A percentile compares a stretch with the other conserved stretches of the same genome.
Evolutionary conservation across 768 basidiomycete species (phyloP).

Genomic region (Tulasnella sp.): DNA sequence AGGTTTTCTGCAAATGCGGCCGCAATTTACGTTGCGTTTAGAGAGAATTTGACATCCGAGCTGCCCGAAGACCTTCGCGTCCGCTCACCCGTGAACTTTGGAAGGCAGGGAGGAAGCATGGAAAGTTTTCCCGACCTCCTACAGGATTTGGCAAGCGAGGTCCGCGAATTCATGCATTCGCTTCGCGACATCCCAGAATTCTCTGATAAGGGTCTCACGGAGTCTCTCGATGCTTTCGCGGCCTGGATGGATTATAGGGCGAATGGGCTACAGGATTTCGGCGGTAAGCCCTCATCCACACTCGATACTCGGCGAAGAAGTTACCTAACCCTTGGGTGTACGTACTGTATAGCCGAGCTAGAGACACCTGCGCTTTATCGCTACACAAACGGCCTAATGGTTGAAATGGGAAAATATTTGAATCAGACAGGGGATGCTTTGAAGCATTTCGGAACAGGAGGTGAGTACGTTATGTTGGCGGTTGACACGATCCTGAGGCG

Average conservation of each 20-base stretch:
- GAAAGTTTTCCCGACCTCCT: constrained; percentile 62
- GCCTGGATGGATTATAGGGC: constrained; percentile 73
- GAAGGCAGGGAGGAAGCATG: constrained; percentile 17
- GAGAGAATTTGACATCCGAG: constrained; percentile 32
- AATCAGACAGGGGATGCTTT: constrained; percentile 59
- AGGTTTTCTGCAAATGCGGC: constrained; percentile 70
- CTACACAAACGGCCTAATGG: constrained; percentile 56
- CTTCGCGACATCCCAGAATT: constrained; percentile 72
- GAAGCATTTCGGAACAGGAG: constrained; percentile 69
- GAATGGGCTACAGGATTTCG: constrained; percentile 57
- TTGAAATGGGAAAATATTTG: constrained; percentile 65
- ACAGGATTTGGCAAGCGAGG: constrained; percentile 51
- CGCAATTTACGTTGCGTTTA: constrained; percentile 56
- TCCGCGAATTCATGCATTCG: constrained; percentile 58
- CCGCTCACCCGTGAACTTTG: background rate
- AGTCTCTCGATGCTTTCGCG: constrained; percentile 57
- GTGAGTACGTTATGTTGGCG: constrained; percentile 29
- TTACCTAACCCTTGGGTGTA: no score
- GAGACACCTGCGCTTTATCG: constrained; percentile 61
- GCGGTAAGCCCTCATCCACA: constrained; percentile 34
- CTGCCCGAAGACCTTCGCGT: constrained; percentile 27
- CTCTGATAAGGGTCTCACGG: constrained; percentile 58
- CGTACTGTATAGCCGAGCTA: no score
- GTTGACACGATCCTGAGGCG: background rate
- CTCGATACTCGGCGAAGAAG: no score